phyloP scores from a whole-genome alignment of 2,329 filamentous ascomycete genomes.

The Xylariaceae sp. region DNA sequence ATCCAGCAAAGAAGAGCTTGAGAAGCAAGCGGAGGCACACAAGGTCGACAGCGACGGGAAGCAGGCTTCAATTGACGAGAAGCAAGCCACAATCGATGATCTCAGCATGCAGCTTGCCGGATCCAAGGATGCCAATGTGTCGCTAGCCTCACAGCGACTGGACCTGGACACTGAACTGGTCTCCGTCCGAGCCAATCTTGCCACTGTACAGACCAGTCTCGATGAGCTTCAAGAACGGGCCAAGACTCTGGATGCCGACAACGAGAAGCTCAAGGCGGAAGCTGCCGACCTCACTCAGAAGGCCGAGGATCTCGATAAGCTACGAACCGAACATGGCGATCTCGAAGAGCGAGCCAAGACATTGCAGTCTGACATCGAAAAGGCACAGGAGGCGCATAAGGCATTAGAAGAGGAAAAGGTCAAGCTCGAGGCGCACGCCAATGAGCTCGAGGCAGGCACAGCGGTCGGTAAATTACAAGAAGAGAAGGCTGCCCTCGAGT shows the following conservation, averaged over 20 bases:
- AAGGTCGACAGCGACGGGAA: slow-evolving; percentile 12
- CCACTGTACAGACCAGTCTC: slow-evolving; percentile 17
- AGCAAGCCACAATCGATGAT: slow-evolving; percentile 20
- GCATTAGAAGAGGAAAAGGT: slow-evolving; percentile 18
- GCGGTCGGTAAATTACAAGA: slow-evolving; percentile 16
- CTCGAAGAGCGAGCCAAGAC: slow-evolving; percentile 18
- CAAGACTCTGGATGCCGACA: slow-evolving; percentile 19
- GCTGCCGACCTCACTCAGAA: slow-evolving; percentile 20
- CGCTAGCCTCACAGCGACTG: slow-evolving; percentile 22
- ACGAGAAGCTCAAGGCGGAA: slow-evolving; percentile 19
- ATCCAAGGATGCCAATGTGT: slow-evolving; percentile 26
- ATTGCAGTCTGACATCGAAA: slow-evolving; percentile 23
- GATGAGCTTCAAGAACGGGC: slow-evolving; percentile 15
- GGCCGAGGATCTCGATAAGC: slow-evolving; percentile 20
- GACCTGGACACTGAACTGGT: slow-evolving; percentile 16
- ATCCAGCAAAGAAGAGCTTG: slow-evolving; percentile 11
- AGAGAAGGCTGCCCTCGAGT: slow-evolving; percentile 21
- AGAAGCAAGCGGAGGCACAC: slow-evolving; percentile 17
- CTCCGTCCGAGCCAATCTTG: slow-evolving; percentile 17
- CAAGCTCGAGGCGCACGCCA: slow-evolving; percentile 17
- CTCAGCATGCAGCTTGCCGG: slow-evolving; percentile 22
- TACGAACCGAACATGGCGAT: slow-evolving; percentile 20
- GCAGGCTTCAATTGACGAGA: slow-evolving; percentile 16
- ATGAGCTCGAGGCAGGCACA: slow-evolving; percentile 19
- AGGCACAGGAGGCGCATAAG: slow-evolving; percentile 18